A percentile compares a stretch with the other conserved stretches of the same genome.
phyloP scores from a whole-genome alignment of 352 stramenopile genomes.

The Thraustochytrium sp. region DNA sequence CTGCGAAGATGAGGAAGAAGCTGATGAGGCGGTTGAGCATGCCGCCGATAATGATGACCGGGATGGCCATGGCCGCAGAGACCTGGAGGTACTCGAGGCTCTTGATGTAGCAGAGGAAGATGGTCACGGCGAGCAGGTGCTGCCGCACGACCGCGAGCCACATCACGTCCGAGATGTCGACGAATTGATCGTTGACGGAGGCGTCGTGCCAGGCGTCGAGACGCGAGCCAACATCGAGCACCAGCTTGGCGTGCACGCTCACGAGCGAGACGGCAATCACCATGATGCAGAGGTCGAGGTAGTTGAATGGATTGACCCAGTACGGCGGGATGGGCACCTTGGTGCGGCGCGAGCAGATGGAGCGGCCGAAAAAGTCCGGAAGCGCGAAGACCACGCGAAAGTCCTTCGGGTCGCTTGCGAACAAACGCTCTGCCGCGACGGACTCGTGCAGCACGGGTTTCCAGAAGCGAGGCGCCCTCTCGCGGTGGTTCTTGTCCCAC shows the following conservation, averaged over 20 bases:
- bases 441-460: not conserved
- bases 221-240: not conserved
- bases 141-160: conserved; percentile 1
- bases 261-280: not conserved
- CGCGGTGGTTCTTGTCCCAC: not conserved
- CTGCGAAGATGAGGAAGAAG: conserved; percentile 40
- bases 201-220: not conserved
- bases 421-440: not conserved
- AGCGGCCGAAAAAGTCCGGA: not conserved
- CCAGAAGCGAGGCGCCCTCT: conserved; percentile 6
- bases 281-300: conserved; percentile 38
- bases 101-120: conserved; percentile 46
- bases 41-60: conserved; percentile 42
- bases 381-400: not conserved
- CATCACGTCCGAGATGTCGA: conserved; percentile 31
- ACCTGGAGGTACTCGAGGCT: conserved; percentile 42
- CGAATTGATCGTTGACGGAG: not conserved
- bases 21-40: conserved; percentile 30
- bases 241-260: not conserved
- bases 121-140: conserved; percentile 16
- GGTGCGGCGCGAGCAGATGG: not conserved
- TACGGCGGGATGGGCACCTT: not conserved
- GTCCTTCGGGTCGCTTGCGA: not conserved
- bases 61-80: conserved; percentile 31
- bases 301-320: conserved; percentile 43